phyloP scores from a whole-genome alignment of 176 grass and related monocot species.

The Oryza glaberrima region DNA sequence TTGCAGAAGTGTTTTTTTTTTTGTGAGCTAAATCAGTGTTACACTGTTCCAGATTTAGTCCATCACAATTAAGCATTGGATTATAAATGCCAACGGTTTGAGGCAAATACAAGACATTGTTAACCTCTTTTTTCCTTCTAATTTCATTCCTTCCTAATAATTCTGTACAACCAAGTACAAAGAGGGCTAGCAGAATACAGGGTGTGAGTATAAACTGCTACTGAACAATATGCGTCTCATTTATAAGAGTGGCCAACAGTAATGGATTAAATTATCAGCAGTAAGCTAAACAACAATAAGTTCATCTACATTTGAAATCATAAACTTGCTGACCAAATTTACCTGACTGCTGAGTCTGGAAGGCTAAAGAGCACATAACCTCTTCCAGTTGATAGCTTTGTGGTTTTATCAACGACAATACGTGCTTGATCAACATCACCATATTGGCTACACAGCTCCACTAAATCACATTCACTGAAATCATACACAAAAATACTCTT shows the following conservation, averaged over 20 bases:
- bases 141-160: neutral
- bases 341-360: constrained; percentile 91
- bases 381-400: constrained; percentile 84
- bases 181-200: neutral
- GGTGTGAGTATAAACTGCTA: neutral
- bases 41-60: neutral
- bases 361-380: constrained; percentile 86
- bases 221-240: neutral
- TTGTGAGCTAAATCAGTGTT: neutral
- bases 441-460: constrained; percentile 69
- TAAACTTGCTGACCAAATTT: constrained; percentile 30
- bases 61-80: neutral
- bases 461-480: constrained; percentile 87
- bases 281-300: constrained; percentile 23
- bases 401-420: constrained; percentile 85
- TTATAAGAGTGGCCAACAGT: neutral
- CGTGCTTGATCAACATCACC: constrained; percentile 84
- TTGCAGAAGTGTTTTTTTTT: neutral
- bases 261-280: neutral
- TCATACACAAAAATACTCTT: constrained; percentile 39
- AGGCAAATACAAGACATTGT: neutral
- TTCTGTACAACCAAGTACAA: neutral
- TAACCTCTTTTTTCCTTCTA: neutral
- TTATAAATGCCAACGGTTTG: neutral
- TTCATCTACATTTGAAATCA: constrained; percentile 7